Base-by-base conservation (phyloP, 257 asterid species). In the Nicotiana attenuata region DNA sequence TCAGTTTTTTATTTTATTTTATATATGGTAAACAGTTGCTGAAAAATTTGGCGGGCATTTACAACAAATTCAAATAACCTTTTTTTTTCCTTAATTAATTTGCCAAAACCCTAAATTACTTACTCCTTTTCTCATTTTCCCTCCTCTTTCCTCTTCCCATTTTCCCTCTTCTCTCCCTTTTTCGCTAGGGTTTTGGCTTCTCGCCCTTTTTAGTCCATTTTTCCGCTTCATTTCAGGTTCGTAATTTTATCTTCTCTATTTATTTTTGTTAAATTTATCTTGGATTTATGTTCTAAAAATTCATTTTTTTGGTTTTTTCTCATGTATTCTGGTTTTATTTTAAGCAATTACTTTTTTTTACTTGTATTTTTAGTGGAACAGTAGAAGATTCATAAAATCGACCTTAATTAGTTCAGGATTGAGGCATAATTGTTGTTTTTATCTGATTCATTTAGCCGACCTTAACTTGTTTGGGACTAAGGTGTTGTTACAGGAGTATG, bases 11-110 rank as follows among this genome's bases (percentile, higher is more conserved):
- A 69, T 35, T 68, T n/a, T 19, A n/a, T 16, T 22, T 10, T 73
- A 47, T 14, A 47, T 50, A 22, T 24, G 15, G 38, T 24, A 50
- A 1, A 24, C 63, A 24, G 45, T 75, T 50, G 24, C n/a, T 75
- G 45, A 75, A 75, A 50, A 50, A 3, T 75, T 75, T 75, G 79
- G 79, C 79, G 79, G 79, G 63, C 79, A 75, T 75, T 75, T 75
- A 75, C 79, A 75, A 50, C 16, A 75, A 75, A 50, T 75, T 75
- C 79, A 75, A 75, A 75, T 50, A 47, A 64, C 5, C 0, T 57
- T 35, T 35, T 33, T 66, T 7, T 19, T 38, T 20, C 45, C 17
- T 52, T 52, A 52, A 52, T 52, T 13, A 52, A 52, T 24, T 15
- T 20, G 45, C 24, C 45, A 50, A 47, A 47, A 50, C 63, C 79